Conservation (phyloP, 495 filamentous ascomycete genomes). For the Aspergillus sclerotioniger region DNA sequence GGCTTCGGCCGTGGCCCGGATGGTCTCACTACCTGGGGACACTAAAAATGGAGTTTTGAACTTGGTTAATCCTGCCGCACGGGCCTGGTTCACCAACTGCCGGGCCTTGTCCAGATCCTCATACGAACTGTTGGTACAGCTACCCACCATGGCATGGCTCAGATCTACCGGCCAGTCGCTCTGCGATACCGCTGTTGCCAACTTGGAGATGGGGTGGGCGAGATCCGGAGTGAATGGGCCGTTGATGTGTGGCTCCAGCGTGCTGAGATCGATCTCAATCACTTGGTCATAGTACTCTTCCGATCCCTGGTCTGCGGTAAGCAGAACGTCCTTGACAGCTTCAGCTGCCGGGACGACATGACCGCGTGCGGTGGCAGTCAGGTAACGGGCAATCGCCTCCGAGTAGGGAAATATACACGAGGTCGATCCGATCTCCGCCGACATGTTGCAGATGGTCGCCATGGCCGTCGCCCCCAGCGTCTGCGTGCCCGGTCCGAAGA, state of each 20-base stretch:
- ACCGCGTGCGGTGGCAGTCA: slow-evolving; percentile 73
- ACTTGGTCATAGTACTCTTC: slow-evolving; percentile 84
- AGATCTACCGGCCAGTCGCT: slow-evolving; percentile 89
- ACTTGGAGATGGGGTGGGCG: slow-evolving; percentile 86
- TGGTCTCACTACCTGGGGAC: slow-evolving; percentile 87
- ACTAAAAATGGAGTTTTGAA: slow-evolving; percentile 82
- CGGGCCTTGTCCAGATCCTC: slow-evolving; percentile 87
- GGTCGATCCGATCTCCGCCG: slow-evolving; percentile 83
- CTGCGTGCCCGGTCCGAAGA: slow-evolving; percentile 72
- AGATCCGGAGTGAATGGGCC: slow-evolving; percentile 93
- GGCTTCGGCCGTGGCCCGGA: slow-evolving; percentile 79
- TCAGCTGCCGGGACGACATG: slow-evolving; percentile 76
- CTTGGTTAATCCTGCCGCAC: slow-evolving; percentile 73
- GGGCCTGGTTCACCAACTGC: slow-evolving; percentile 80
- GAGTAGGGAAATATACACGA: slow-evolving; percentile 90
- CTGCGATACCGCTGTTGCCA: slow-evolving; percentile 73
- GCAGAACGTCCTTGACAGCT: slow-evolving; percentile 61
- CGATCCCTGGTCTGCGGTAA: slow-evolving; percentile 64
- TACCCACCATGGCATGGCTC: slow-evolving; percentile 79
- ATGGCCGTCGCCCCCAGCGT: slow-evolving; percentile 54
- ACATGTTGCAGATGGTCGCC: slow-evolving; percentile 65
- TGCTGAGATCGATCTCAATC: slow-evolving; percentile 80
- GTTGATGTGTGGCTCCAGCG: slow-evolving; percentile 91
- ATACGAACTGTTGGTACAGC: slow-evolving; percentile 92
- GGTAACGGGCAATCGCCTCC: slow-evolving; percentile 82